Evolutionary conservation across 78 protist genomes (phyloP).

Genomic region (Dictyostelium firmibasis): DNA sequence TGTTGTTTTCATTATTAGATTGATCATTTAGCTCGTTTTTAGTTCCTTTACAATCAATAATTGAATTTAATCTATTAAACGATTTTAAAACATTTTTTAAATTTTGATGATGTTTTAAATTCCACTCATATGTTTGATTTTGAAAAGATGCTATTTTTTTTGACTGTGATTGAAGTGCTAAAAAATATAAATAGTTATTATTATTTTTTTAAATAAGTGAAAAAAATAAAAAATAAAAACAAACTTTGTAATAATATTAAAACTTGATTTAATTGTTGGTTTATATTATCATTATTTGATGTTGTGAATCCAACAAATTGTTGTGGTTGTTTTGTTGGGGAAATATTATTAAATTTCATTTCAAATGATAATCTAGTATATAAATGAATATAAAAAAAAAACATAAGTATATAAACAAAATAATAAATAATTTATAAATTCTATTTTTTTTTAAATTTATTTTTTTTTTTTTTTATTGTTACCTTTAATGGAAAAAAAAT

Average conservation of each 20-base stretch:
- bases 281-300: not conserved
- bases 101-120: constrained; percentile 43
- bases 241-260: constrained; percentile 18
- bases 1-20: not conserved
- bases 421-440: not conserved
- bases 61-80: constrained; percentile 9
- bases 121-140: constrained; percentile 65
- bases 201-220: too few relatives aligned
- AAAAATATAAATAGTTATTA: not conserved
- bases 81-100: constrained; percentile 46
- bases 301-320: not conserved
- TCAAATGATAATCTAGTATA: not conserved
- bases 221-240: not conserved
- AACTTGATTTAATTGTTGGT: not conserved
- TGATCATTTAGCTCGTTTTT: not conserved
- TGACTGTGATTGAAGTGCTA: constrained; percentile 14
- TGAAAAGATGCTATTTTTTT: constrained; percentile 18
- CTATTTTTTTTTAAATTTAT: too few relatives aligned
- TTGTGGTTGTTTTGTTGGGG: not conserved
- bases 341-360: not conserved
- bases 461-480: too few relatives aligned
- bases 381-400: not conserved
- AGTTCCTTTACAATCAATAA: not conserved
- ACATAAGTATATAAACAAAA: not conserved
- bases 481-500: not conserved